Evolutionary conservation across 768 basidiomycete species (phyloP).

Genomic region (Hydnum rufescens): DNA sequence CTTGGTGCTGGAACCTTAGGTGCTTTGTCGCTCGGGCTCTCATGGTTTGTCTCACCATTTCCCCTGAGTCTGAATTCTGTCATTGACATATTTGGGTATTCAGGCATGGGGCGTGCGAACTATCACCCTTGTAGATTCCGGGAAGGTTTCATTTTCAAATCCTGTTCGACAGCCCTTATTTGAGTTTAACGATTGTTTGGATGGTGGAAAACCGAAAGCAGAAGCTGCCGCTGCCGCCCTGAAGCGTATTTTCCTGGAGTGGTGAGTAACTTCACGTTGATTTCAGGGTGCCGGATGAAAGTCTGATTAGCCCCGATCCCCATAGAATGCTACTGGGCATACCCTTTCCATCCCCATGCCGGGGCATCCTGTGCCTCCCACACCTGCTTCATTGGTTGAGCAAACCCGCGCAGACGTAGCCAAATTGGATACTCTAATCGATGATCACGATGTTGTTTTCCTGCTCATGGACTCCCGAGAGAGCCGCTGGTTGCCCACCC

Average conservation of each 20-base stretch:
- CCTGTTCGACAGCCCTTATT: constrained; percentile 95
- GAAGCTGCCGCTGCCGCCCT: constrained; percentile 70
- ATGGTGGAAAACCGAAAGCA: constrained; percentile 88
- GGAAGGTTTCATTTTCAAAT: constrained; percentile 86
- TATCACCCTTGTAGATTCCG: constrained; percentile 85
- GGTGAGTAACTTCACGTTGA: constrained; percentile 27
- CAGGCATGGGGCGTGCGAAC: constrained; percentile 93
- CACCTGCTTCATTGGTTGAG: constrained; percentile 25
- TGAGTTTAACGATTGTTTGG: constrained; percentile 80
- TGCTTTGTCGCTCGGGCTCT: constrained; percentile 87
- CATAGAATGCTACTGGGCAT: constrained; percentile 62
- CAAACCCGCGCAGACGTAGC: constrained; percentile 48
- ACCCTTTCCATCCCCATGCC: constrained; percentile 87
- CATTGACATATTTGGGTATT: background rate
- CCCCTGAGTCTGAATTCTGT: background rate
- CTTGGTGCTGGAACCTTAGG: constrained; percentile 88
- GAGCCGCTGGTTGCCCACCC: constrained; percentile 88
- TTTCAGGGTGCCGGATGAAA: background rate
- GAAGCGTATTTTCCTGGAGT: constrained; percentile 86
- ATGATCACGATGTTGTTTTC: constrained; percentile 77
- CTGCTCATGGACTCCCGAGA: constrained; percentile 97
- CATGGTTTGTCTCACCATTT: constrained; percentile 36
- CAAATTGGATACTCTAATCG: constrained; percentile 56
- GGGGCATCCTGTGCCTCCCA: constrained; percentile 65
- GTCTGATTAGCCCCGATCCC: background rate